Base-by-base conservation (phyloP, 805 yeast species). In the Candida dajiaensis region DNA sequence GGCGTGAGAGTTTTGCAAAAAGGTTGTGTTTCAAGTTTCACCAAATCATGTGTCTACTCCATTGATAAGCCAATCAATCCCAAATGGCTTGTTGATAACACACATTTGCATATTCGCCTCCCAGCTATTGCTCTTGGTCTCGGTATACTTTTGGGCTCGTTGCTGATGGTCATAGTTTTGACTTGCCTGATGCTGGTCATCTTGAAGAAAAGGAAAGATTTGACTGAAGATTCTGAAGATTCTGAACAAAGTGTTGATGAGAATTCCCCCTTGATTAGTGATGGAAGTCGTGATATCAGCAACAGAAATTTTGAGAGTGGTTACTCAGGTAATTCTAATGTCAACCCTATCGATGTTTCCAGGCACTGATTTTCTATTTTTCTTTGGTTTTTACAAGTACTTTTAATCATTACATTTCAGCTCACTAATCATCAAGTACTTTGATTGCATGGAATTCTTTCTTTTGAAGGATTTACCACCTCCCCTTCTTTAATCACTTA, bases 51-150 rank as follows among this genome's bases (percentile, higher is more conserved):
- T 51, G 74, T 86, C 1, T 80, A 83, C 51, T 59, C 83, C 2
- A 68, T 85, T 40, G 92, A 86, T 51, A 71, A 78, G 42, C 88
- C 90, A 2, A 67, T 86, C n/a, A 75, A 77, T 35, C 73, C 83
- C 21, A 60, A 63, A 1, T 85, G 95, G 94, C 60, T 83, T 6
- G 73, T 74, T 28, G 59, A 58, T n/a, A 68, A 64, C 25, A 58
- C 72, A 19, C 73, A 76, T 31, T 67, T 80, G 40, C 84, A 77
- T 49, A 63, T 85, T 21, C 83, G 76, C 50, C 64, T 86, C 33
- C 89, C 94, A 6, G 72, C 79, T 44, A 72, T 82, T 18, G 86
- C 92, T 13, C 66, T 85, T 28, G 81, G 81, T 0, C 63, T 85
- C 23, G 95, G 94, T 7, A 67, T 83, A 4, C 64, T 84, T 2